phyloP scores from a whole-genome alignment of 495 filamentous ascomycete genomes.

The Penicillium herquei region DNA sequence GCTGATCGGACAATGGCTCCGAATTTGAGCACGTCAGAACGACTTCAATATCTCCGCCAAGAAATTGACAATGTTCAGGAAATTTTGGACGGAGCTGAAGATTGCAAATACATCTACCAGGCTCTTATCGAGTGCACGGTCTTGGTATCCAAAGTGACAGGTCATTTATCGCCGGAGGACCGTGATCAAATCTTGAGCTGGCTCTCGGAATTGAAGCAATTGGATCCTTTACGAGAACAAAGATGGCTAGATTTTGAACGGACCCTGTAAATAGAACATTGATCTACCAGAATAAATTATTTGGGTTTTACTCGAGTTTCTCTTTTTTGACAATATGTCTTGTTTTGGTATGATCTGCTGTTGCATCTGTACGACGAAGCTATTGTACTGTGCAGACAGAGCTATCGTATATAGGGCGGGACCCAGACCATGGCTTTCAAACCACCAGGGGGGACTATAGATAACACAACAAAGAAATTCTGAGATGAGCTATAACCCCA shows the following conservation, averaged over 20 bases:
- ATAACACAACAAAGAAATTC: too few species aligned
- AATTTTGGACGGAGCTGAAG: conserved; percentile 69
- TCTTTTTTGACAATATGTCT: background rate
- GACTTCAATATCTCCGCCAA: conserved; percentile 61
- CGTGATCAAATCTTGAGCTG: conserved; percentile 50
- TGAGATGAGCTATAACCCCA: too few species aligned
- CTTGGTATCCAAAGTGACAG: conserved; percentile 36
- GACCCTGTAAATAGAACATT: conserved; percentile 18
- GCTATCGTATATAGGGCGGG: too few species aligned
- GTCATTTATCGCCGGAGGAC: conserved; percentile 36
- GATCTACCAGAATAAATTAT: background rate
- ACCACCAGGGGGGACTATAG: too few species aligned
- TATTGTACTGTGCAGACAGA: background rate
- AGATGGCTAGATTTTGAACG: conserved; percentile 65
- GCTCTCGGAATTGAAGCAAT: conserved; percentile 59
- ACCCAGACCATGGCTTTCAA: background rate
- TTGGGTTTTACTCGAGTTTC: too few species aligned
- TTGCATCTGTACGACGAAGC: background rate
- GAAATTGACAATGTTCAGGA: conserved; percentile 71
- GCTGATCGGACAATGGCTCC: conserved; percentile 58
- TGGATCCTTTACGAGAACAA: conserved; percentile 69
- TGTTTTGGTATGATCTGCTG: background rate
- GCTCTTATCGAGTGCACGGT: conserved; percentile 62
- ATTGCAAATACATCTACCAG: conserved; percentile 80
- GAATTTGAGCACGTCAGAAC: conserved; percentile 58